These are phyloP conservation scores for Sarocladium kiliense DNA, from an alignment of 2,329 filamentous ascomycete species.

Conservation along the genomic window DNA sequence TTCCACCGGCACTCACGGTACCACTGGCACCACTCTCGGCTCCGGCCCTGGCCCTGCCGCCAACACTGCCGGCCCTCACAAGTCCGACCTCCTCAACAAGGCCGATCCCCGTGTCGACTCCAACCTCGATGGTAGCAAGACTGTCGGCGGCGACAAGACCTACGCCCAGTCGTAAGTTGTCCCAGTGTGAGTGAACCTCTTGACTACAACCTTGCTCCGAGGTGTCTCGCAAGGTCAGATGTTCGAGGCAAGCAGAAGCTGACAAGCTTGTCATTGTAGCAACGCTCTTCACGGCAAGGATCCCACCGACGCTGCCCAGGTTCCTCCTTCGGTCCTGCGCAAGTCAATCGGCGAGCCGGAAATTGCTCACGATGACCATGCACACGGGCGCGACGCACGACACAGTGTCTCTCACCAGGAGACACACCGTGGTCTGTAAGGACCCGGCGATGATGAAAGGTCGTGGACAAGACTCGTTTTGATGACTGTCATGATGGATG, in stretches of 20 bases:
- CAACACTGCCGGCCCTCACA: conserved; percentile 38
- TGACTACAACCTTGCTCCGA: not conserved
- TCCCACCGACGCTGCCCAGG: conserved; percentile 51
- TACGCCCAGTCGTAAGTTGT: conserved; percentile 31
- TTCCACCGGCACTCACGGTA: conserved; percentile 15
- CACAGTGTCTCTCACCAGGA: conserved; percentile 47
- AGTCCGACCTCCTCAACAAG: conserved; percentile 18
- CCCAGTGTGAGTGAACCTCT: conserved; percentile 7
- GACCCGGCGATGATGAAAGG: not conserved
- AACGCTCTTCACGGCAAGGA: conserved; percentile 27
- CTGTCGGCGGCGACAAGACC: conserved; percentile 48
- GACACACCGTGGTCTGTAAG: conserved; percentile 39
- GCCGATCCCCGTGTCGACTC: conserved; percentile 31
- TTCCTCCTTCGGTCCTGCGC: conserved; percentile 48
- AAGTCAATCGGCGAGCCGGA: conserved; percentile 40
- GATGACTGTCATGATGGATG: conserved; percentile 12
- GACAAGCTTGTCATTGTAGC: conserved; percentile 6
- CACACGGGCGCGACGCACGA: conserved; percentile 38
- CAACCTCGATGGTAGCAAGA: conserved; percentile 49
- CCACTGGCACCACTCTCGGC: conserved; percentile 14
- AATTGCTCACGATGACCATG: conserved; percentile 38
- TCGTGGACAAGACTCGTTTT: not conserved
- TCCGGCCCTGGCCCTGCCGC: conserved; percentile 24
- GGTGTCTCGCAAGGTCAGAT: not conserved
- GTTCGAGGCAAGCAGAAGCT: not conserved